Evolutionary conservation across 257 asterid genomes (phyloP).

Genomic region (Fraxinus cuspidata): DNA sequence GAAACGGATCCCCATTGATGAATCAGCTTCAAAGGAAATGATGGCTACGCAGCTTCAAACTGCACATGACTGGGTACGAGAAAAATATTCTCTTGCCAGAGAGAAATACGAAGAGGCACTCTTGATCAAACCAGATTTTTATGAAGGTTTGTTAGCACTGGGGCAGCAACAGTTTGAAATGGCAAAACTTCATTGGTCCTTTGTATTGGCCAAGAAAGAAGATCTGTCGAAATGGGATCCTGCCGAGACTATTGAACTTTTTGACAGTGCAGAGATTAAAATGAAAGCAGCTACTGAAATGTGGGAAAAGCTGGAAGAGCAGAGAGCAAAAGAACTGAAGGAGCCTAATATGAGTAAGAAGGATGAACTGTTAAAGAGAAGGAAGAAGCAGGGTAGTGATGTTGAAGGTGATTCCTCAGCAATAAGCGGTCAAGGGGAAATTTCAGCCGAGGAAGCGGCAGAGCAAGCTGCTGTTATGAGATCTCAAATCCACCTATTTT

Average conservation of each 20-base stretch:
- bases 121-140: conserved; percentile 72
- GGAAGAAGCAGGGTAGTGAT: conserved; percentile 62
- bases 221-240: conserved; percentile 87
- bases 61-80: conserved; percentile 88
- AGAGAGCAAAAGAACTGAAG: conserved; percentile 70
- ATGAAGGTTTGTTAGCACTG: conserved; percentile 81
- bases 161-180: conserved; percentile 97
- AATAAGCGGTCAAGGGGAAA: conserved; percentile 31
- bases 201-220: conserved; percentile 74
- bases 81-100: conserved; percentile 74
- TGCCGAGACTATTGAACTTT: conserved; percentile 67
- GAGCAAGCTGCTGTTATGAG: conserved; percentile 56
- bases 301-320: conserved; percentile 96
- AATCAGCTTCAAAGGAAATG: conserved; percentile 67
- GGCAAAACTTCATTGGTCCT: conserved; percentile 99
- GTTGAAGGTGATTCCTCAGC: conserved; percentile 51
- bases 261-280: conserved; percentile 79
- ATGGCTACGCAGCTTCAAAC: conserved; percentile 70
- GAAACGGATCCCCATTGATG: conserved; percentile 85
- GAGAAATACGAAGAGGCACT: conserved; percentile 87
- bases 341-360: conserved; percentile 62
- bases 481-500: conserved; percentile 54
- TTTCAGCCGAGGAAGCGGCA: conserved; percentile 43
- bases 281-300: conserved; percentile 86
- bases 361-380: conserved; percentile 62